Conservation (phyloP, 495 filamentous ascomycete species). For the Talaromyces nanjingensis region DNA sequence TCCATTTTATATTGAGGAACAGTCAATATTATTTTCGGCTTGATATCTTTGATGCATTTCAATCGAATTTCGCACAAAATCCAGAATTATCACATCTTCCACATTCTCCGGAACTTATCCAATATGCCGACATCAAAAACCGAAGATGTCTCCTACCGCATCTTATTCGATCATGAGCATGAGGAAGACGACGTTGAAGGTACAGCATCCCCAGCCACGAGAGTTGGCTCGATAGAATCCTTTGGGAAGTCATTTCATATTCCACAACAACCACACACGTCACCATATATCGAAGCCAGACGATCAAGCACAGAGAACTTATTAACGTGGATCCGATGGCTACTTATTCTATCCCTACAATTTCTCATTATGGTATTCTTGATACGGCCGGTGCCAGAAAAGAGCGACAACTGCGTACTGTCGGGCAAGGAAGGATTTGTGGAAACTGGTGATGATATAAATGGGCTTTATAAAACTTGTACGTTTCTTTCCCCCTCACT, state of each 20-base stretch:
- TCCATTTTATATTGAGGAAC: background rate
- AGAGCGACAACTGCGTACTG: background rate
- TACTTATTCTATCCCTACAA: background rate
- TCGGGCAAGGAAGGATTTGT: background rate
- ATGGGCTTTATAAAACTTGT: constrained; percentile 23
- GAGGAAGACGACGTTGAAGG: background rate
- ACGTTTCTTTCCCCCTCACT: background rate
- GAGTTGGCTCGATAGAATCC: background rate
- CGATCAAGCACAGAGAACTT: background rate
- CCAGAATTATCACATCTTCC: background rate
- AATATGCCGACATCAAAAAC: background rate
- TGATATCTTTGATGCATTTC: background rate
- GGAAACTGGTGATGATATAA: constrained; percentile 23
- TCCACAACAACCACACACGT: background rate
- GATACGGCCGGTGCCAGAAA: background rate
- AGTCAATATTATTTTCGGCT: background rate
- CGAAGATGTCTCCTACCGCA: background rate
- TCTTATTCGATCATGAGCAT: background rate
- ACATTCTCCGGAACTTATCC: background rate
- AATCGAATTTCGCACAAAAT: too few relatives aligned
- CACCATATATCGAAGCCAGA: background rate
- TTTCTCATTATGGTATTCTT: background rate
- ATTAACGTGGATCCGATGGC: background rate
- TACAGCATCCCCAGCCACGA: background rate
- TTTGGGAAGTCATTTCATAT: background rate